Evolutionary conservation across 768 basidiomycete species (phyloP).

Genomic region (Gelatoporia subvermispora): DNA sequence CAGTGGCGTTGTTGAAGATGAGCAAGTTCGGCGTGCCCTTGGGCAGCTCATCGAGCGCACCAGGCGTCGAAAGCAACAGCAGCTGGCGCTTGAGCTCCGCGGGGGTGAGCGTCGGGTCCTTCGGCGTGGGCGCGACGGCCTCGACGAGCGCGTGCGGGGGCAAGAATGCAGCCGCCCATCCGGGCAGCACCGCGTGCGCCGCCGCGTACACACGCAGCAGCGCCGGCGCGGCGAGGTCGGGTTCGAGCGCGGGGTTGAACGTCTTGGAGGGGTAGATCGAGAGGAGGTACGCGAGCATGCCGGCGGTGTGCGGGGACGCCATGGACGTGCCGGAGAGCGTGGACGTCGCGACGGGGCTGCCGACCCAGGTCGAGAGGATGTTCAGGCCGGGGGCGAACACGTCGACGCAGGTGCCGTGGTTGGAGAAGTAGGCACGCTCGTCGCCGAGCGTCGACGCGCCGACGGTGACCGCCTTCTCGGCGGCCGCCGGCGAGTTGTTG

Average conservation of each 20-base stretch:
- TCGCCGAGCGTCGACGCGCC: conserved; percentile 84
- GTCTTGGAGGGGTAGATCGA: conserved; percentile 72
- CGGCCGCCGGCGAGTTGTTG: conserved; percentile 85
- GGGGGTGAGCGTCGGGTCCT: conserved; percentile 50
- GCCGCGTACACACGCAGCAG: conserved; percentile 46
- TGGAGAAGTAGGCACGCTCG: conserved; percentile 88
- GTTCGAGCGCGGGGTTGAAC: conserved; percentile 50
- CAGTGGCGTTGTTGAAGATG: conserved; percentile 70
- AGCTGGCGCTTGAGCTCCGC: conserved; percentile 74
- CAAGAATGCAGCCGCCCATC: conserved; percentile 53
- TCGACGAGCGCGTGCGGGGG: conserved; percentile 46
- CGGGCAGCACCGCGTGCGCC: conserved; percentile 51
- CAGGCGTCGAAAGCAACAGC: conserved; percentile 50
- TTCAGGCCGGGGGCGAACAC: conserved; percentile 88
- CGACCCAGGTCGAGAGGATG: conserved; percentile 86
- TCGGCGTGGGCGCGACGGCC: conserved; percentile 41
- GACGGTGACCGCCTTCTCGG: conserved; percentile 89
- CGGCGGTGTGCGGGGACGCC: conserved; percentile 92
- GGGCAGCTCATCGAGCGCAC: conserved; percentile 43
- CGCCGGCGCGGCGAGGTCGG: conserved; percentile 33
- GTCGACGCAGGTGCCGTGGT: conserved; percentile 87
- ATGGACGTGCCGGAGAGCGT: conserved; percentile 90
- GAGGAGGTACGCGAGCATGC: conserved; percentile 87
- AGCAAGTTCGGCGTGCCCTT: conserved; percentile 61
- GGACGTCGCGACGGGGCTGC: conserved; percentile 51